phyloP scores from a whole-genome alignment of 2,329 filamentous ascomycete genomes.

The Magnaporthales sp. region DNA sequence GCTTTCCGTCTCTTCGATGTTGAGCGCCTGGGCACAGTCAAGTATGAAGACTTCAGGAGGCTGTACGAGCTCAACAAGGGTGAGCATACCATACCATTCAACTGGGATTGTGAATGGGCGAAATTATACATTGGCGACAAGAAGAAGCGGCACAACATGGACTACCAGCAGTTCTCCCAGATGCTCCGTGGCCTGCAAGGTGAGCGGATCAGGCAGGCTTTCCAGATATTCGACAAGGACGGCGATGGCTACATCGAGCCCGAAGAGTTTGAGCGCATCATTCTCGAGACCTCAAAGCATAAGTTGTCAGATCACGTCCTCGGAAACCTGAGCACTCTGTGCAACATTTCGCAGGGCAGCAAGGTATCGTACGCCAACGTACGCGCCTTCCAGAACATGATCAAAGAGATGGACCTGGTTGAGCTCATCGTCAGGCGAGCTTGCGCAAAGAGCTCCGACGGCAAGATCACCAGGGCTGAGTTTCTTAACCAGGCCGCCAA shows the following conservation, averaged over 20 bases:
- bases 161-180: conserved; percentile 94
- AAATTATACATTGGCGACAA: conserved; percentile 86
- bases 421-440: conserved; percentile 89
- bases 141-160: conserved; percentile 81
- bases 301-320: conserved; percentile 96
- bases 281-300: conserved; percentile 83
- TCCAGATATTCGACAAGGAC: conserved; percentile 84
- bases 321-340: conserved; percentile 82
- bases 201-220: conserved; percentile 91
- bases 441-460: conserved; percentile 72
- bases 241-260: conserved; percentile 92
- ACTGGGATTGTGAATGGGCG: conserved; percentile 97
- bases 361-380: conserved; percentile 98
- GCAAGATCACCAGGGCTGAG: conserved; percentile 87
- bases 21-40: conserved; percentile 73
- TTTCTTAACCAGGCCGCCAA: conserved; percentile 91
- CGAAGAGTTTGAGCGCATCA: conserved; percentile 94
- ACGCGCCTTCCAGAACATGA: conserved; percentile 94
- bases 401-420: conserved; percentile 94
- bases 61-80: conserved; percentile 85
- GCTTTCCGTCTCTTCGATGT: conserved; percentile 94
- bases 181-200: conserved; percentile 95
- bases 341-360: conserved; percentile 84
- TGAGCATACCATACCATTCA: conserved; percentile 78
- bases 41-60: conserved; percentile 79